Base-by-base conservation (phyloP, 768 basidiomycete species). In the Mycena polygramma region DNA sequence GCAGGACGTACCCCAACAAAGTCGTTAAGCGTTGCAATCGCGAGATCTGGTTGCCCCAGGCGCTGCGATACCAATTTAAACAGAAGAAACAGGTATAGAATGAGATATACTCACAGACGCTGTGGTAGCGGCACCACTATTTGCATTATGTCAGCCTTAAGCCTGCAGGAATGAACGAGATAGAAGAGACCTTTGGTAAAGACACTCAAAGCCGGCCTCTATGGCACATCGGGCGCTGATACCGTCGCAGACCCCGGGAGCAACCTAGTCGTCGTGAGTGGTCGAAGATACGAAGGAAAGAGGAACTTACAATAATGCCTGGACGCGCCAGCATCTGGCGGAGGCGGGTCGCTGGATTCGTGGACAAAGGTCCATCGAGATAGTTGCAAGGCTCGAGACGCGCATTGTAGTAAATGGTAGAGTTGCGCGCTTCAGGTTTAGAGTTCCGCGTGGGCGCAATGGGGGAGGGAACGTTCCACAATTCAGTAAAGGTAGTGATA, bases 151-250 rank as follows among this genome's bases (percentile, higher is more conserved):
- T 68, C 7, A 70, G 57, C 63, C 30, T 30, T 52, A 49, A 4
- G 14, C 52, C 4, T 45, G 20, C 24, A 45, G 20, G 67, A 45
- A 58, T 30, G 62, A 41, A n/a, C 26, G 9, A 10, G 57, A 15
- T 41, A n/a, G 30, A 53, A 49, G 20, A 36, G 39, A 90, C 89
- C 90, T 93, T 81, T 94, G 92, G 78, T 94, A 94, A 65, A 94
- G 70, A 74, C 92, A 94, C 26, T 86, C 84, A 74, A 94, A 94
- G 24, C 93, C 93, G 49, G 92, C 91, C 80, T 94, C 92, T 7
- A 94, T 79, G 9, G 93, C 93, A 72, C 92, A 92, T 39, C 93
- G 86, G 10, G 92, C 92, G 75, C 91, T 92, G 75, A 94, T 94
- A 60, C 92, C 92, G 67, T 66, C 57, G 30, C 65, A 66, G 20